phyloP scores from a whole-genome alignment of 495 filamentous ascomycete genomes.

The Tuber umbilicatum region DNA sequence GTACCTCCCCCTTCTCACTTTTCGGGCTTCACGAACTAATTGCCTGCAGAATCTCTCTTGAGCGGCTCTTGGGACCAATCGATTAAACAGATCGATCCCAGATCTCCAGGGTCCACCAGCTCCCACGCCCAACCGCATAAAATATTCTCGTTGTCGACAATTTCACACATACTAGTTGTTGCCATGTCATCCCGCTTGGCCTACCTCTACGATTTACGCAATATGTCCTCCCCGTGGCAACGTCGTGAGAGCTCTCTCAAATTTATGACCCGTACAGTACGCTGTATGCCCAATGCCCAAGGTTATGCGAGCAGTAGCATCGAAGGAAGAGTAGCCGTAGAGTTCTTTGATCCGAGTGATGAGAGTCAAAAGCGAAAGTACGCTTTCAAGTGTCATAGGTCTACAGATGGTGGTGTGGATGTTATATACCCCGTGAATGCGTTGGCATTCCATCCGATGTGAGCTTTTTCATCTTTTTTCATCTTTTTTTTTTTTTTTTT shows the following conservation, averaged over 20 bases:
- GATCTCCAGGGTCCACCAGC: constrained; percentile 47
- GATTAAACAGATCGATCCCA: constrained; percentile 69
- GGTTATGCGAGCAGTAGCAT: constrained; percentile 85
- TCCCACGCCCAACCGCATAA: constrained; percentile 64
- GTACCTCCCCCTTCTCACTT: constrained; percentile 43
- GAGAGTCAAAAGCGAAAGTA: constrained; percentile 87
- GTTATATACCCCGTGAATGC: constrained; percentile 94
- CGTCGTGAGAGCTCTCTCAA: constrained; percentile 84
- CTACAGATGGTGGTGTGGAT: constrained; percentile 64
- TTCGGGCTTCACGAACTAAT: background rate
- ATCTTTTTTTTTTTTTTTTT: too few relatives aligned
- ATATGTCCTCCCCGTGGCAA: constrained; percentile 75
- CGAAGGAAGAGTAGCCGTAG: constrained; percentile 88
- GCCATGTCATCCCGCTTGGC: constrained; percentile 89
- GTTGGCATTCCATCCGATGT: constrained; percentile 78
- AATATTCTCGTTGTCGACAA: constrained; percentile 78
- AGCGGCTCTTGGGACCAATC: constrained; percentile 91
- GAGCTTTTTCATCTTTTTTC: background rate
- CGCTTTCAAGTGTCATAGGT: constrained; percentile 96
- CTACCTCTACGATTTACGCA: constrained; percentile 83
- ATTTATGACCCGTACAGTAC: constrained; percentile 86
- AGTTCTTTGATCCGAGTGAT: constrained; percentile 87
- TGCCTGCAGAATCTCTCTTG: constrained; percentile 57
- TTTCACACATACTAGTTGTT: constrained; percentile 77
- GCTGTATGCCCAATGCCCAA: constrained; percentile 93